A percentile compares a stretch with the other conserved stretches of the same genome.
phyloP scores from a whole-genome alignment of 2,329 filamentous ascomycete species.

The Pseudogymnoascus sp. region DNA sequence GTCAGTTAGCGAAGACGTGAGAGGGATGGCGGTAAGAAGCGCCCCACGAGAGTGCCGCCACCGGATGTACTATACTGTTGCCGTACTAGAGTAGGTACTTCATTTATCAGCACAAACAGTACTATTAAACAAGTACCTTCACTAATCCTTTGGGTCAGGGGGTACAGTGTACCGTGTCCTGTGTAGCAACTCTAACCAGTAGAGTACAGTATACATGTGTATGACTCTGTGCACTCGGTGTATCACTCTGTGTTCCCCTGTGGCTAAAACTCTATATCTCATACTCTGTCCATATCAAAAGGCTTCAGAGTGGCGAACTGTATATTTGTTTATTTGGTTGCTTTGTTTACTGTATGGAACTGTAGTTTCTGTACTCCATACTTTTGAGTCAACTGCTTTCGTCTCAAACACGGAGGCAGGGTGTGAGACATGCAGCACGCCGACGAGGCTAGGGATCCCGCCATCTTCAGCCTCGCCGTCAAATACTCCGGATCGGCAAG shows the following conservation, averaged over 20 bases:
- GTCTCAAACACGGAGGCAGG: conserved; percentile 4
- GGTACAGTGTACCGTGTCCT: neutral
- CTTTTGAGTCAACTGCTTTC: neutral
- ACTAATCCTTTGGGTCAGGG: neutral
- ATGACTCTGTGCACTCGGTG: neutral
- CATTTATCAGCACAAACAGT: neutral
- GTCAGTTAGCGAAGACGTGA: neutral
- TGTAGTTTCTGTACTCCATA: neutral
- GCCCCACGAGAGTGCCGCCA: conserved; percentile 3
- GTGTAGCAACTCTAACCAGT: neutral
- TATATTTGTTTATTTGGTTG: neutral
- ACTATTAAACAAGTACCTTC: neutral
- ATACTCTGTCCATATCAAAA: conserved; percentile 3
- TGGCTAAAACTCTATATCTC: conserved; percentile 6
- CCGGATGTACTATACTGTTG: neutral
- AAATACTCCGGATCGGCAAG: neutral
- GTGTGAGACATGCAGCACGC: neutral
- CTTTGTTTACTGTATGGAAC: neutral
- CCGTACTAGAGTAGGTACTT: neutral
- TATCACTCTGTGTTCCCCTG: neutral
- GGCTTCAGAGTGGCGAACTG: neutral
- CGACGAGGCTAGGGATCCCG: conserved; percentile 6
- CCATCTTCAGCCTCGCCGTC: neutral
- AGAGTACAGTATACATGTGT: neutral
- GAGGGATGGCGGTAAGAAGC: conserved; percentile 5